Conservation (phyloP, 768 basidiomycete genomes). For the Neoboletus subvelutipes region DNA sequence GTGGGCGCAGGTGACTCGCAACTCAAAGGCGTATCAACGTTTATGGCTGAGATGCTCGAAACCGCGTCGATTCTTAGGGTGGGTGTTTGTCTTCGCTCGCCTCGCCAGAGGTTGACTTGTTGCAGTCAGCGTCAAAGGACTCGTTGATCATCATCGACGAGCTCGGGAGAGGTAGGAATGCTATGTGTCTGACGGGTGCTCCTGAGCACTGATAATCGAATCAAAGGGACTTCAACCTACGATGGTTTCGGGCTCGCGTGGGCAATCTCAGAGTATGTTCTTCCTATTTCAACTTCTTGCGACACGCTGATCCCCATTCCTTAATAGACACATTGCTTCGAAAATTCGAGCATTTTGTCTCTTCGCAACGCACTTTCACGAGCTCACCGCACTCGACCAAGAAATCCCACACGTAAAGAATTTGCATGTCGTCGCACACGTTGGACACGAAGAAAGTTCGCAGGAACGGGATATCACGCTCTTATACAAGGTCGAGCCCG, state of each 20-base stretch:
- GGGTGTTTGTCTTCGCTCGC: conserved; percentile 21
- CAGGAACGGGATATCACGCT: conserved; percentile 78
- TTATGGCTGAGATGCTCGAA: conserved; percentile 99
- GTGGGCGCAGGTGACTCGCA: conserved; percentile 98
- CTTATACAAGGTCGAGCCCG: conserved; percentile 73
- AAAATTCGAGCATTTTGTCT: conserved; percentile 91
- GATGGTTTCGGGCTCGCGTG: conserved; percentile 98
- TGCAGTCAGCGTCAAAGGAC: conserved; percentile 84
- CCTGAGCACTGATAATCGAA: conserved; percentile 5
- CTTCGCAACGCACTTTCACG: conserved; percentile 98
- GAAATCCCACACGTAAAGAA: conserved; percentile 88
- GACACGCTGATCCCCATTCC: neutral
- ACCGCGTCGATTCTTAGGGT: conserved; percentile 93
- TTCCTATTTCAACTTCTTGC: neutral
- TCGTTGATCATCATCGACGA: conserved; percentile 98
- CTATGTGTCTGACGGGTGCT: neutral
- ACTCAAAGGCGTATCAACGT: conserved; percentile 95
- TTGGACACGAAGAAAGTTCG: conserved; percentile 48
- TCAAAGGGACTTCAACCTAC: conserved; percentile 86
- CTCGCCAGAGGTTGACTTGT: neutral
- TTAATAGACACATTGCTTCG: conserved; percentile 82
- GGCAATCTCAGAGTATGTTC: conserved; percentile 92
- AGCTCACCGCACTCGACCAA: conserved; percentile 89
- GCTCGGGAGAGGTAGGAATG: conserved; percentile 72
- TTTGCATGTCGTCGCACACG: conserved; percentile 93